Evolutionary conservation across 2,329 filamentous ascomycete species (phyloP).

Genomic region (Trichoderma arundinaceum): DNA sequence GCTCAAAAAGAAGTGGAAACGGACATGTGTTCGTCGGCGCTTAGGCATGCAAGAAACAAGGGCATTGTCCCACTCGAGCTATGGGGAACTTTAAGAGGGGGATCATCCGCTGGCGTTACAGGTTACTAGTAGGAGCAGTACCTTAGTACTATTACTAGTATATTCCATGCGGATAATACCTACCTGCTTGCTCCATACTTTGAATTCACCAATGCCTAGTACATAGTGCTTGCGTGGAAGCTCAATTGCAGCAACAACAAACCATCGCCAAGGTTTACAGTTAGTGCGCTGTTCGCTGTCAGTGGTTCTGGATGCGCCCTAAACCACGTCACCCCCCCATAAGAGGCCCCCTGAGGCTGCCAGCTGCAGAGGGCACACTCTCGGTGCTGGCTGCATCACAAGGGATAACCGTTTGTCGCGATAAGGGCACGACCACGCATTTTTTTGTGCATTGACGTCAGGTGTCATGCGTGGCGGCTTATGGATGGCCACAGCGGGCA

Average conservation of each 20-base stretch:
- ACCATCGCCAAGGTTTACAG: too few relatives aligned
- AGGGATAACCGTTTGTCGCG: slow-evolving; percentile 9
- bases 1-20: neutral
- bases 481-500: slow-evolving; percentile 29
- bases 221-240: too few relatives aligned
- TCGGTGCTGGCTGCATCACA: slow-evolving; percentile 2
- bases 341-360: too few relatives aligned
- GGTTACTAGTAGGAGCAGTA: neutral
- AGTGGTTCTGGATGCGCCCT: too few relatives aligned
- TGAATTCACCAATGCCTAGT: neutral
- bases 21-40: slow-evolving; percentile 5
- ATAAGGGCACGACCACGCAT: slow-evolving; percentile 12
- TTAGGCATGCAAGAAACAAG: slow-evolving; percentile 28
- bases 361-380: too few relatives aligned
- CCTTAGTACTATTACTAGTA: neutral
- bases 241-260: too few relatives aligned
- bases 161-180: neutral
- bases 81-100: neutral
- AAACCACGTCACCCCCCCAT: slow-evolving; percentile 24
- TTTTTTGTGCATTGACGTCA: slow-evolving; percentile 27
- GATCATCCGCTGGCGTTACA: slow-evolving; percentile 14
- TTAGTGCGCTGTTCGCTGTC: too few relatives aligned
- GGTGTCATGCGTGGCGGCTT: slow-evolving; percentile 30
- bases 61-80: slow-evolving; percentile 19
- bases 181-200: neutral